Evolutionary conservation across 2,329 filamentous ascomycete genomes (phyloP), one percentile per base, ranked within the genome.

Genomic region (Beauveria pseudobassiana): DNA sequence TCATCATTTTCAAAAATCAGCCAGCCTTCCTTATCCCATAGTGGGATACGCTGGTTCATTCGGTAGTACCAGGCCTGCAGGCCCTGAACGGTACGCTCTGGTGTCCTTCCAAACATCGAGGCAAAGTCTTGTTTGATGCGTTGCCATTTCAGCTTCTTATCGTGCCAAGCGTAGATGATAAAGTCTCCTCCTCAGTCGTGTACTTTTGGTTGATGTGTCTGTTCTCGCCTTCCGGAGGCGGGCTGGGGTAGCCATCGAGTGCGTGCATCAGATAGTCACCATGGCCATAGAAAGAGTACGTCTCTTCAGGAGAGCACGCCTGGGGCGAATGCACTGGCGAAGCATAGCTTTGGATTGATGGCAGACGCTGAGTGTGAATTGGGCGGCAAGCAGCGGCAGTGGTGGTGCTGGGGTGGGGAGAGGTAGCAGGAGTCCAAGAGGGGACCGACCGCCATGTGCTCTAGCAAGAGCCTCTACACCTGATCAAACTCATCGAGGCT

Each of bases 31-130:
- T 72, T 65, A 54, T 77, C 73, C 72, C 74, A 75, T 2, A 75
- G 65, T 2, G 76, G 76, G 46, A 78, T 77, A 9, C 71, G 66
- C 64, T 74, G 71, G 68, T 78, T 78, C 72, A 75, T 75, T 46
- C 76, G 74, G 65, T 78, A 78, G 65, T 77, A 77, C 73, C 74
- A 76, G 1, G 75, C 75, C 62, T 78, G 76, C 6, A 78, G 70
- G 12, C 76, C 76, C 49, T 76, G 74, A 1, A 75, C 72, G 9
- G 73, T 76, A 38, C 75, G 69, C 64, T 75, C 71, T 1, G 74
- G 74, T 0, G 70, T 73, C 43, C 69, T 67, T 43, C 74, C 73
- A 50, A 77, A 77, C 62, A 73, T 72, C n/a, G 69, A 49, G 18
- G 73, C 74, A 65, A 76, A 76, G 38, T 75, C 72, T 58, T 74